Percentiles rank a stretch among this genome's conserved stretches.
These are phyloP conservation scores for Platanthera zijinensis DNA, from an alignment of 106 monocot species.

Conservation along the genomic window DNA sequence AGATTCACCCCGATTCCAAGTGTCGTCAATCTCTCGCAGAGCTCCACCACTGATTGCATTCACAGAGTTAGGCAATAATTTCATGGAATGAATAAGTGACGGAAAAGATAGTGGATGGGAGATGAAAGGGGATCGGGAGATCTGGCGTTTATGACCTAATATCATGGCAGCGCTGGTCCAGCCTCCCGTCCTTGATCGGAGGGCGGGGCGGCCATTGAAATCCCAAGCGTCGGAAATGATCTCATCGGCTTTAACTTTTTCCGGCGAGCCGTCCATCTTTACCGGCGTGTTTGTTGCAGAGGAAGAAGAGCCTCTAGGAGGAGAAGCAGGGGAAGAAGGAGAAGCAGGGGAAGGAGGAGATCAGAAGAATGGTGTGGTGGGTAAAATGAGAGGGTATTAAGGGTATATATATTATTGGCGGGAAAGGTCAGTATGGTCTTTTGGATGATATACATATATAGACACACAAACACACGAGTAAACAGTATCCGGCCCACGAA, in stretches of 20 bases:
- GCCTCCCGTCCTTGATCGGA: constrained; percentile 45
- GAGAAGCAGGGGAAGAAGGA: background rate
- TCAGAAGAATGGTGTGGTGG: too few relatives aligned
- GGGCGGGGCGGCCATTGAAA: constrained; percentile 58
- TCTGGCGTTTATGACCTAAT: constrained; percentile 23
- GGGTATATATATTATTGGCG: too few relatives aligned
- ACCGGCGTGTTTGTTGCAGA: background rate
- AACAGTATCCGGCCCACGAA: too few relatives aligned
- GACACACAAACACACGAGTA: too few relatives aligned
- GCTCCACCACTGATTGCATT: constrained; percentile 40
- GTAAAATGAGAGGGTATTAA: too few relatives aligned
- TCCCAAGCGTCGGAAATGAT: constrained; percentile 47
- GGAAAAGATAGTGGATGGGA: background rate
- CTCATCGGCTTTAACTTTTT: background rate
- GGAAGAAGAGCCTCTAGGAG: background rate
- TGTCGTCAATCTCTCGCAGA: constrained; percentile 60
- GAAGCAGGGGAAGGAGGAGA: background rate
- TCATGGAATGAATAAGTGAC: background rate
- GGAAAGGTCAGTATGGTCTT: too few relatives aligned
- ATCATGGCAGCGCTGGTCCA: constrained; percentile 60
- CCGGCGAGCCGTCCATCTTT: background rate
- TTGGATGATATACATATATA: too few relatives aligned
- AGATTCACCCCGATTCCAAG: constrained; percentile 61
- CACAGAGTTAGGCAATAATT: background rate
- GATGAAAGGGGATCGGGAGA: background rate